Evolutionary conservation across 129 eudicot species (phyloP), one percentile per base, ranked within the genome.

Genomic region (Dittrichia graveolens): DNA sequence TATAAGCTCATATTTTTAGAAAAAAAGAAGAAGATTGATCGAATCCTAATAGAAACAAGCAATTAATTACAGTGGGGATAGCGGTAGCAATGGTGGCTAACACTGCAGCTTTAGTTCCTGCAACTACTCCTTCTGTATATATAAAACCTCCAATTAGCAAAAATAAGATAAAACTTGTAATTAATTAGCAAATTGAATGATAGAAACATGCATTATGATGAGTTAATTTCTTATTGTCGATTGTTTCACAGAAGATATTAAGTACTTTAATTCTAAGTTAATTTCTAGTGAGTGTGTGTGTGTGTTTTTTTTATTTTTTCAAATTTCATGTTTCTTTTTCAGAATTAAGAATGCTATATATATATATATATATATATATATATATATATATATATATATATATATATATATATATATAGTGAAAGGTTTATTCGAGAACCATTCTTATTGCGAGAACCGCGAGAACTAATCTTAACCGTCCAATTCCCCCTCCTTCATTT

Each of bases 41-140:
- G 19, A 13, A 6, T 9, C 7, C 8, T 34, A 13, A 24, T 35
- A 11, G 6, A 12, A 39, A 4, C 0, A 14, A 50, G 41, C 14
- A 45, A 18, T 42, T 24, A 44, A 83, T 54, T 65, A 93, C 96
- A 64, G 98, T 89, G 52, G 98, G 98, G 55, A 92, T 85, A 31
- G 98, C 98, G 74, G 98, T 81, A 58, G 96, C 98, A 85, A 93
- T 63, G 15, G 89, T 75, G 52, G 98, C 95, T 65, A 89, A 66
- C 3, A 60, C 85, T 24, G 98, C 95, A 50, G 98, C 98, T 81
- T 92, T 92, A 24, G 96, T 88, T 89, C 98, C 96, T 12, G 98
- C 98, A 65, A 87, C 75, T 4, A 61, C 98, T 77, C 98, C 98
- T 78, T 92, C 96, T 92, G 81, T 62, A 82, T 6, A 24, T 24